A percentile compares a stretch with the other conserved stretches of the same genome.
phyloP scores from a whole-genome alignment of 306 rosid genomes.

The Gillenia trifoliata region DNA sequence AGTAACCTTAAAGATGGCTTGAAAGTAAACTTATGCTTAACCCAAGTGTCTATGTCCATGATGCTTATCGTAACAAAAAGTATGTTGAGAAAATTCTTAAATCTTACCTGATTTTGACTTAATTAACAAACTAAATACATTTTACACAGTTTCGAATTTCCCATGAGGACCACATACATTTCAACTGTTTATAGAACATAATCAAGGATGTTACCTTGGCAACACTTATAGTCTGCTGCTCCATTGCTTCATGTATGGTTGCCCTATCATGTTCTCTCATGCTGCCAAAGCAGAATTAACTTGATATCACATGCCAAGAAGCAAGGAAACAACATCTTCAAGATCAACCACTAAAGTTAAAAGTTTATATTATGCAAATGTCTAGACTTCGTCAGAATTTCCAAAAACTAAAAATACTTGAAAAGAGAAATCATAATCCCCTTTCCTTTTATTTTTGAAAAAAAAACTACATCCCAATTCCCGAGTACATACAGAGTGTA shows the following conservation, averaged over 20 bases:
- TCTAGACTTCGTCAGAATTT: background rate
- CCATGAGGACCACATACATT: background rate
- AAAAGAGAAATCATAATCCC: background rate
- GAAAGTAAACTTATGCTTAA: background rate
- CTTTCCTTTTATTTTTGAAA: background rate
- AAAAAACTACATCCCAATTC: background rate
- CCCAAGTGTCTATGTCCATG: background rate
- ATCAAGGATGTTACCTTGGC: slow-evolving; percentile 64
- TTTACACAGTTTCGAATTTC: background rate
- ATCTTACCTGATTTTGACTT: background rate
- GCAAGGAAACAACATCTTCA: background rate
- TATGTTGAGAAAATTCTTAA: background rate
- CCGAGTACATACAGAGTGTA: background rate
- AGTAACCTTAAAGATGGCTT: background rate
- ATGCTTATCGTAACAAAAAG: background rate
- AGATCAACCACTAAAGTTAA: background rate
- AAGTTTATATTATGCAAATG: background rate
- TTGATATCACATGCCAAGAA: slow-evolving; percentile 20
- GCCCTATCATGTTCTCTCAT: slow-evolving; percentile 98
- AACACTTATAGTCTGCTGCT: slow-evolving; percentile 97
- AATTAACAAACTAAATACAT: background rate
- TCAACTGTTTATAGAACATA: background rate
- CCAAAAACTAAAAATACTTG: background rate
- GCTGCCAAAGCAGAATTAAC: slow-evolving; percentile 37
- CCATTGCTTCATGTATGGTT: slow-evolving; percentile 99